These are phyloP conservation scores for Haematococcus sp. DNA, from an alignment of 139 green algal species.

Conservation along the genomic window DNA sequence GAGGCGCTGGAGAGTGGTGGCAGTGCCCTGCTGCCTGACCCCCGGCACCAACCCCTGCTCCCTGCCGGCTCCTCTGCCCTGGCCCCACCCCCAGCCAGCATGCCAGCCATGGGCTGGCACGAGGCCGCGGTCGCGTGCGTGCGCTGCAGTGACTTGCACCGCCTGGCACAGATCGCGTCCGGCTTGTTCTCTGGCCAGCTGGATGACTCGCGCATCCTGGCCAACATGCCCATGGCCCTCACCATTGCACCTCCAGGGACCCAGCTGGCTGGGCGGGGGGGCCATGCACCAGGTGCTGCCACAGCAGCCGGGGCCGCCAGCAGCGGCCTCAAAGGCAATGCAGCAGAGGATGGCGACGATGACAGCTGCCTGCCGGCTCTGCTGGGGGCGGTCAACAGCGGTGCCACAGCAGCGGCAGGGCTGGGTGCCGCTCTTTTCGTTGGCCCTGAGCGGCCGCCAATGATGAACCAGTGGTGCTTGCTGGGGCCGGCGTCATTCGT, in stretches of 20 bases:
- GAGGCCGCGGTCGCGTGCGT: constrained; percentile 6
- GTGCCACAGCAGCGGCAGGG: background rate
- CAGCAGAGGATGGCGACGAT: background rate
- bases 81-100: constrained; percentile 2
- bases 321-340: background rate
- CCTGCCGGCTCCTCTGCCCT: background rate
- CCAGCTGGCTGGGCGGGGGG: background rate
- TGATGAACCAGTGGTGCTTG: constrained; percentile 17
- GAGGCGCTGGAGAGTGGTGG: constrained; percentile 13
- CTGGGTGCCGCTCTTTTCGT: background rate
- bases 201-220: constrained; percentile 14
- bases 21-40: constrained; percentile 12
- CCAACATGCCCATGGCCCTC: background rate
- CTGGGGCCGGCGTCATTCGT: constrained; percentile 28
- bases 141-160: background rate
- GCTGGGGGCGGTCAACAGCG: background rate
- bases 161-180: background rate
- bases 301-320: constrained; percentile 1
- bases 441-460: constrained; percentile 9
- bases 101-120: background rate
- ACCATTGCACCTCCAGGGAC: background rate
- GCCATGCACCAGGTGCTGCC: background rate
- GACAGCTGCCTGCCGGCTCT: background rate
- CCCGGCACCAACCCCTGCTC: background rate
- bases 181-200: constrained; percentile 1